A percentile compares a stretch with the other conserved stretches of the same genome.
Conservation (phyloP, 768 basidiomycete genomes). For the Sarcodon aspratus region DNA sequence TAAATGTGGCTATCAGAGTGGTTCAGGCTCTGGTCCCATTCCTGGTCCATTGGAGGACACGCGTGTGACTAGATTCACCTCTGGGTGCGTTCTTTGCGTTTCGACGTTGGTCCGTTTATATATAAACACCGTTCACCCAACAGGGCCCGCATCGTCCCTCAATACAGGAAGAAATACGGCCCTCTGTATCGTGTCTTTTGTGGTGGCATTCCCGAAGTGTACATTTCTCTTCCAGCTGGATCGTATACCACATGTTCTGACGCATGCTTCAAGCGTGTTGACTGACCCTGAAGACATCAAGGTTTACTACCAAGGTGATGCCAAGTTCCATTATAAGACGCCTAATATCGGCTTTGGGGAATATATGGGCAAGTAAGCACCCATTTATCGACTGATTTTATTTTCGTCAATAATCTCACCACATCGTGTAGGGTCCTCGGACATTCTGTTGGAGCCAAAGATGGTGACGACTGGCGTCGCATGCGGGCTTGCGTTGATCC, state of each 20-base stretch:
- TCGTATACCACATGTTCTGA: not conserved
- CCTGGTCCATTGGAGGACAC: not conserved
- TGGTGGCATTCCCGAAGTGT: not conserved
- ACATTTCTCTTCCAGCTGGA: not conserved
- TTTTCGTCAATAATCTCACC: too few species aligned
- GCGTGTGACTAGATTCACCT: not conserved
- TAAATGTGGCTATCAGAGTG: not conserved
- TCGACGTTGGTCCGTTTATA: not conserved
- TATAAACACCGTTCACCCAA: not conserved
- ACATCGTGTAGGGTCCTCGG: not conserved
- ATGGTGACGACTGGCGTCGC: constrained; percentile 1
- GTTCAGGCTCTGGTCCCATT: not conserved
- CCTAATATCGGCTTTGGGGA: constrained; percentile 1
- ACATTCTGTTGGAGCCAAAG: not conserved
- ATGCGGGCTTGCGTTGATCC: not conserved
- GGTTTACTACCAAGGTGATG: not conserved
- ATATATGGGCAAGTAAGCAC: not conserved
- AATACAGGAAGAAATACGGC: not conserved
- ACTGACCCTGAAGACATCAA: constrained; percentile 2
- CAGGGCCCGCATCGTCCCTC: not conserved
- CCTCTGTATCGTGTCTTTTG: not conserved
- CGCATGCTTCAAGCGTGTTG: not conserved
- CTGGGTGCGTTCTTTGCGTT: not conserved
- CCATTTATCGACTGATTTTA: too few species aligned
- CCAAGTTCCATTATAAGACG: constrained; percentile 1